Base-by-base conservation (phyloP, 1,139 yeast species). In the Arxiozyma slooffiae region DNA sequence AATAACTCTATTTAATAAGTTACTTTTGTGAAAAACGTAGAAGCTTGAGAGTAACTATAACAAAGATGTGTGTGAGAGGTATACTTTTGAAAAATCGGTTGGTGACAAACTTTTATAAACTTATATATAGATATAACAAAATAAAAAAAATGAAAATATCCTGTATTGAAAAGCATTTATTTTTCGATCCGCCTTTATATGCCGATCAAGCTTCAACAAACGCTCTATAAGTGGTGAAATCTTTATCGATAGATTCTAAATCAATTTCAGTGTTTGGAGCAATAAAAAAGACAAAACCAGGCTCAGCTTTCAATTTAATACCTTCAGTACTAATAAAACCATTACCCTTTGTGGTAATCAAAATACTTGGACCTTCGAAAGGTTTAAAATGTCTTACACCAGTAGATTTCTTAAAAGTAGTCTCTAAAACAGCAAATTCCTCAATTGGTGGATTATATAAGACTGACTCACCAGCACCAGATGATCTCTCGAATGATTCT, bases 381-480 rank as follows among this genome's bases (percentile, higher is more conserved):
- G 74, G 80, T 49, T 79, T 79, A 60, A 81, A 78, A 42, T 62
- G 61, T 56, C 78, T 75, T 2, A 60, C 55, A 57, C 82, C 75
- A 38, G 76, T 76, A 7, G 72, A 63, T 43, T 71, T 66, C 36
- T 70, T 59, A 52, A 79, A 75, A 51, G 77, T 78, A 46, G 94
- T 82, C 70, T 87, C 92, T 63, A 94, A 76, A 22, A 92, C 97
- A 3, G 96, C 77, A 66, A 92, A 92, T 72, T 92, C 99, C 54
- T 83, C 95, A 65, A 92, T 92, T 55, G 99, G 99, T 24, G 99
- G 99, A 67, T 92, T 85, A 69, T 83, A 94, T 57, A 90, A 75
- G 40, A 77, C 78, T 26, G 85, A 78, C 45, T 68, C 68, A 40
- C 86, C 87, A 46, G 78, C 85, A 51, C 95, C 95, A 14, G 71